Base-by-base conservation (phyloP, 176 grass and related monocot genomes). In the Aechmea fasciata region DNA sequence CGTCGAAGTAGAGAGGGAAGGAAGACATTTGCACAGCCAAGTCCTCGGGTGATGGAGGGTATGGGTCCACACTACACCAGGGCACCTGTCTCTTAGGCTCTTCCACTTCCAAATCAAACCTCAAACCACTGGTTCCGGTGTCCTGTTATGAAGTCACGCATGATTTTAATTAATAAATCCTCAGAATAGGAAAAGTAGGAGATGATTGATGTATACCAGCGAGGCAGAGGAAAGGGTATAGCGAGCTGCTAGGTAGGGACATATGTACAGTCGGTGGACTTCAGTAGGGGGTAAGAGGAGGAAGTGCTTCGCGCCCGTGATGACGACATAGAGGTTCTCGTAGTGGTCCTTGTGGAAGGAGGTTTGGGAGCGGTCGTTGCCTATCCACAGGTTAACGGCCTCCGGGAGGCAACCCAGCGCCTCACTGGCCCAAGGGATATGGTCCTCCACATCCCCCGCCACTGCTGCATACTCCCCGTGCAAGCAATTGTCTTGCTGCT, bases 281-380 rank as follows among this genome's bases (percentile, higher is more conserved):
- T 97, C 89, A 47, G 93, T 83, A 2, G 86, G 93, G 52, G 89
- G 89, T 50, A 97, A 67, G 1, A 97, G 77, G 29, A 97, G 73
- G 72, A 97, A 97, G 65, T 97, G 93, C 82, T 87, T 97, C 81
- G 87, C 81, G 22, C 89, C 93, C 48, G 86, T 92, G 63, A 97
- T 61, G 5, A 97, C 86, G 72, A 28, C 86, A 66, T 97, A 92
- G 47, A 92, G 76, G 84, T 97, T 97, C 79, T 97, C 89, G 76
- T 97, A 97, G 83, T 97, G 93, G 52, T 97, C 93, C 71, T 90
- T 97, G 74, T 97, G 89, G 84, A 89, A 97, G 64, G 89, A 87
- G 33, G 93, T 97, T 49, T 85, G 72, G 15, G 93, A 97, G 50
- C 72, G 63, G 15, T 77, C 62, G 65, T 85, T 85, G 25, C 93